Conservation (phyloP, 2,329 filamentous ascomycete genomes). For the Penicillium sclerotigenum region DNA sequence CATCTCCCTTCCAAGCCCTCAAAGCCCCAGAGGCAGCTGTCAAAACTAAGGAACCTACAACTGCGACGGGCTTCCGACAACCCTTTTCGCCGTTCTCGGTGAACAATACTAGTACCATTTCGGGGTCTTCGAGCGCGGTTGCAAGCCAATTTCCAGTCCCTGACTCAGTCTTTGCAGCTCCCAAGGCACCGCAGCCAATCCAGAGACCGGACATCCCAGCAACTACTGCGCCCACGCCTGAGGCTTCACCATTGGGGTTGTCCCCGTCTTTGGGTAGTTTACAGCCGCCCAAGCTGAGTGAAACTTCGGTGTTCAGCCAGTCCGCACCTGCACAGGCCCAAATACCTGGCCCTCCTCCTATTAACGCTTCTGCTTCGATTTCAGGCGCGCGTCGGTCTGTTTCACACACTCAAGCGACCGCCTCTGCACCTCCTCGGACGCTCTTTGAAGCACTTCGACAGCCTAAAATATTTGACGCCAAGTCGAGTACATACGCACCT, state of each 20-base stretch:
- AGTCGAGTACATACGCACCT: background rate
- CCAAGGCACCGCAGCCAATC: background rate
- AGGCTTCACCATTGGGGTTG: background rate
- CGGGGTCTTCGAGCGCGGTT: background rate
- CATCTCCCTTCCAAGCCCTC: background rate
- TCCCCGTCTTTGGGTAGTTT: background rate
- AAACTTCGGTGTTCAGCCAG: background rate
- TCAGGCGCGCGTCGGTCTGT: background rate
- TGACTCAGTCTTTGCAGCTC: background rate
- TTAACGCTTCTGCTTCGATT: background rate
- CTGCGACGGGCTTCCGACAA: background rate
- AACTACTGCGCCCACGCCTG: background rate
- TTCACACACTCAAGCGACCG: background rate
- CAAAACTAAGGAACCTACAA: background rate
- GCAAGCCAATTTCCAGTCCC: background rate
- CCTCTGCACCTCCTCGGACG: background rate
- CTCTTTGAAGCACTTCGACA: conserved; percentile 5
- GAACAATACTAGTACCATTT: background rate
- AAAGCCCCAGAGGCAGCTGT: background rate
- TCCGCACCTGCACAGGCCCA: background rate
- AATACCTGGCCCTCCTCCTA: background rate
- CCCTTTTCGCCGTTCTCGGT: background rate
- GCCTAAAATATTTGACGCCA: conserved; percentile 8
- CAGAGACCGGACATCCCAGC: background rate
- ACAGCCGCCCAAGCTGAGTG: background rate